Percentiles rank a stretch among this genome's conserved stretches.
Evolutionary conservation across 2,329 filamentous ascomycete species (phyloP).

Genomic region (Boeremia exigua): DNA sequence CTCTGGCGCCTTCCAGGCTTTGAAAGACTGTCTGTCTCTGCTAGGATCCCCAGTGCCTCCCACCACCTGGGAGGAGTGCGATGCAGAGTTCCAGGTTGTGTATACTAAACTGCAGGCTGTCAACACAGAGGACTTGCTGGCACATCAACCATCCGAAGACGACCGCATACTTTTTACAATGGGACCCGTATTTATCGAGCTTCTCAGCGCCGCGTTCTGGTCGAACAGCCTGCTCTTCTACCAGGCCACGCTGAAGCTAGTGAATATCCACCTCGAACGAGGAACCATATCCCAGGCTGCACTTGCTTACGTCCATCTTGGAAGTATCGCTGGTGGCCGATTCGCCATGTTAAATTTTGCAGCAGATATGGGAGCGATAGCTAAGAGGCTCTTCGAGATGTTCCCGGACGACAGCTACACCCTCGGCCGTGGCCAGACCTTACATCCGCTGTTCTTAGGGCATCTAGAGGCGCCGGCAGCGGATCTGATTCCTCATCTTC

Average conservation of each 20-base stretch:
- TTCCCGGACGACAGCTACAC: constrained; percentile 64
- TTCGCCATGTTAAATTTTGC: constrained; percentile 75
- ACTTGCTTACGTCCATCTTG: constrained; percentile 71
- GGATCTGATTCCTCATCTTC: constrained; percentile 65
- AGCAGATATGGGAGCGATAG: constrained; percentile 67
- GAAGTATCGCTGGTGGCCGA: constrained; percentile 69
- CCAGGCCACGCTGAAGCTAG: constrained; percentile 70
- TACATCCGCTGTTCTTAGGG: constrained; percentile 72
- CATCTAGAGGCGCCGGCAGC: constrained; percentile 71
- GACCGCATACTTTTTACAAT: constrained; percentile 66
- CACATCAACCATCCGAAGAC: constrained; percentile 45
- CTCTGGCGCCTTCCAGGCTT: constrained; percentile 68
- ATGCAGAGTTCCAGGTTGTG: constrained; percentile 70
- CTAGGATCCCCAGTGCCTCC: constrained; percentile 72
- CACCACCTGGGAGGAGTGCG: constrained; percentile 76
- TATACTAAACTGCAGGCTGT: constrained; percentile 39
- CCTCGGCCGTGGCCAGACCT: constrained; percentile 70
- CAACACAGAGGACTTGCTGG: constrained; percentile 60
- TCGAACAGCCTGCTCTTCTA: constrained; percentile 75
- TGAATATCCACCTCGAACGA: constrained; percentile 67
- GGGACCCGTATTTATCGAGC: constrained; percentile 73
- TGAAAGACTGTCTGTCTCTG: constrained; percentile 72
- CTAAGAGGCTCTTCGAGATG: constrained; percentile 68
- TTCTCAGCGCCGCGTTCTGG: constrained; percentile 76
- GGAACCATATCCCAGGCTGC: constrained; percentile 74